Evolutionary conservation across 2,329 filamentous ascomycete genomes (phyloP).

Genomic region (Diaporthe aspalathi): DNA sequence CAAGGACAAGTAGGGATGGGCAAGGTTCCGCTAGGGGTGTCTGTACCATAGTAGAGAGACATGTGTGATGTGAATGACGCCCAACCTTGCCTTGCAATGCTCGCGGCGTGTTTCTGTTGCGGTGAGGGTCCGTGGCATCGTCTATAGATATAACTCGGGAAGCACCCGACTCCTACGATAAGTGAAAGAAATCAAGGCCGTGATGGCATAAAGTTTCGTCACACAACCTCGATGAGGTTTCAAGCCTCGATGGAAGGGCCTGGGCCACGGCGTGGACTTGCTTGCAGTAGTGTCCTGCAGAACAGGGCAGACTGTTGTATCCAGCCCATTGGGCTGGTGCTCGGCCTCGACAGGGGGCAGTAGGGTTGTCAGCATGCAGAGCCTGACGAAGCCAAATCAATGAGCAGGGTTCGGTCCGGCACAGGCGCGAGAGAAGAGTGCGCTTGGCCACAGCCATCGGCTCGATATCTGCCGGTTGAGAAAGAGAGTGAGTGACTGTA

Average conservation of each 20-base stretch:
- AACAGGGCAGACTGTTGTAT: constrained; percentile 23
- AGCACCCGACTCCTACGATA: constrained; percentile 7
- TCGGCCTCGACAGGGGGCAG: constrained; percentile 1
- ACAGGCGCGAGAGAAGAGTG: not conserved
- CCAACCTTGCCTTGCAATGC: not conserved
- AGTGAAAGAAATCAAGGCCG: not conserved
- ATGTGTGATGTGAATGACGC: constrained; percentile 4
- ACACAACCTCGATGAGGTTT: constrained; percentile 19
- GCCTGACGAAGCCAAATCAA: constrained; percentile 13
- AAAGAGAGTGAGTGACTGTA: not conserved
- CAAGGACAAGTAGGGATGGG: not conserved
- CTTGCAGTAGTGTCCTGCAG: constrained; percentile 29
- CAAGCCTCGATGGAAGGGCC: constrained; percentile 19
- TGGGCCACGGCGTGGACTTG: constrained; percentile 21
- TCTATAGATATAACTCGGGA: constrained; percentile 1
- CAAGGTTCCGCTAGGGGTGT: not conserved
- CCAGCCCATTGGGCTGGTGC: constrained; percentile 27
- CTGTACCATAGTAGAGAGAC: not conserved
- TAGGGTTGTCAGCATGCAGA: not conserved
- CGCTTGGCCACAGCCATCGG: constrained; percentile 19
- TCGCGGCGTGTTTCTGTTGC: constrained; percentile 14
- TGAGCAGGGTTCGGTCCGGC: constrained; percentile 1
- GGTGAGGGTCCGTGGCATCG: not conserved
- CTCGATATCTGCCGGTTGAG: constrained; percentile 7
- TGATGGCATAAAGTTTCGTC: constrained; percentile 18